These are phyloP conservation scores for Pythium guiyangense DNA, from an alignment of 352 stramenopile genomes.

Conservation along the genomic window DNA sequence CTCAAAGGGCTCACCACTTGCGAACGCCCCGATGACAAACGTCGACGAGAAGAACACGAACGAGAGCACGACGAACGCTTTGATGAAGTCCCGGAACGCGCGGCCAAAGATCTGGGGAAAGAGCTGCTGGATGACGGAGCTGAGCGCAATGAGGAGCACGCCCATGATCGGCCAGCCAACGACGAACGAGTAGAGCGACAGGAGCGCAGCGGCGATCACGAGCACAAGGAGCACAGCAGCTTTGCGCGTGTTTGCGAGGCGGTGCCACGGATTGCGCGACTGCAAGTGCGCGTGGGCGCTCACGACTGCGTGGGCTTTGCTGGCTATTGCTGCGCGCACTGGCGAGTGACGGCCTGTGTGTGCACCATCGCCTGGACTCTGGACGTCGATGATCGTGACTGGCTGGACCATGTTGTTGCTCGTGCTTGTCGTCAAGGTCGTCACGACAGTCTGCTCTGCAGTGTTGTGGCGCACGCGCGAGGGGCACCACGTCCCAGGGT, in stretches of 20 bases:
- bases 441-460: background rate
- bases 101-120: conserved; percentile 76
- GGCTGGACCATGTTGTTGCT: conserved; percentile 7
- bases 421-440: background rate
- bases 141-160: conserved; percentile 49
- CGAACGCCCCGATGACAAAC: conserved; percentile 71
- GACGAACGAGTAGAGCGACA: conserved; percentile 59
- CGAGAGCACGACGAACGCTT: conserved; percentile 63
- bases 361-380: conserved; percentile 7
- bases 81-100: conserved; percentile 72
- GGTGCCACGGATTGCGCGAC: conserved; percentile 50
- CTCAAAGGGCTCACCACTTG: conserved; percentile 45
- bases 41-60: conserved; percentile 80
- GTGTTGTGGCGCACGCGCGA: background rate
- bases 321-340: conserved; percentile 1
- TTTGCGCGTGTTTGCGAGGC: conserved; percentile 37
- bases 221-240: conserved; percentile 44
- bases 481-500: conserved; percentile 21
- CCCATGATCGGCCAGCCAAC: conserved; percentile 79
- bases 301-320: conserved; percentile 30
- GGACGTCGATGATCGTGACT: conserved; percentile 26
- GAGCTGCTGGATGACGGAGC: conserved; percentile 58
- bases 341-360: background rate
- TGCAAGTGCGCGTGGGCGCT: conserved; percentile 28
- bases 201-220: conserved; percentile 42